These are phyloP conservation scores for Vinca major DNA, from an alignment of 305 asterid species.

Conservation along the genomic window DNA sequence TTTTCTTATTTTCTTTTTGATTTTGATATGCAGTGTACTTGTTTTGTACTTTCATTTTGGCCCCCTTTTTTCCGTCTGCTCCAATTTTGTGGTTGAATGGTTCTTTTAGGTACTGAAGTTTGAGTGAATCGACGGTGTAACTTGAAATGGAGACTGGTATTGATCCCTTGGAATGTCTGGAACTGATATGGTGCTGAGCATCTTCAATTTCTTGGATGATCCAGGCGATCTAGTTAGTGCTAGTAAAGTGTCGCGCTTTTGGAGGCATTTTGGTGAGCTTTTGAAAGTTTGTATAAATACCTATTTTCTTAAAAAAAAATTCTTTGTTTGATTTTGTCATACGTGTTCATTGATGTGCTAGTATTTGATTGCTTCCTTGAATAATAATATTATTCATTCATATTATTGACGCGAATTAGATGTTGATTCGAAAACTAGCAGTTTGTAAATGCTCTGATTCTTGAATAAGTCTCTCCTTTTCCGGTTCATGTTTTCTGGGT, in stretches of 20 bases:
- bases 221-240: slow-evolving; percentile 37
- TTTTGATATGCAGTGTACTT: background rate
- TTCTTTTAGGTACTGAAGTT: slow-evolving; percentile 17
- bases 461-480: no score
- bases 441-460: no score
- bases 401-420: no score
- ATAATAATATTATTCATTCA: no score
- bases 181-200: slow-evolving; percentile 18
- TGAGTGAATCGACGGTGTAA: slow-evolving; percentile 11
- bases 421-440: no score
- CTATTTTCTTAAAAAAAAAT: no score
- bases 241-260: slow-evolving; percentile 27
- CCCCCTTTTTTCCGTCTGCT: background rate
- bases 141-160: slow-evolving; percentile 15
- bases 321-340: slow-evolving; percentile 7
- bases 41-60: background rate
- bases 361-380: no score
- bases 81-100: background rate
- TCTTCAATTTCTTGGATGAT: slow-evolving; percentile 28
- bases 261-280: slow-evolving; percentile 45
- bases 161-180: slow-evolving; percentile 22
- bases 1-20: background rate
- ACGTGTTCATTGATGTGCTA: background rate
- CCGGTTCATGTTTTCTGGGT: no score
- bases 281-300: background rate